A percentile compares a stretch with the other conserved stretches of the same genome.
Conservation (phyloP, 1,139 yeast species). For the Pichia sp. region DNA sequence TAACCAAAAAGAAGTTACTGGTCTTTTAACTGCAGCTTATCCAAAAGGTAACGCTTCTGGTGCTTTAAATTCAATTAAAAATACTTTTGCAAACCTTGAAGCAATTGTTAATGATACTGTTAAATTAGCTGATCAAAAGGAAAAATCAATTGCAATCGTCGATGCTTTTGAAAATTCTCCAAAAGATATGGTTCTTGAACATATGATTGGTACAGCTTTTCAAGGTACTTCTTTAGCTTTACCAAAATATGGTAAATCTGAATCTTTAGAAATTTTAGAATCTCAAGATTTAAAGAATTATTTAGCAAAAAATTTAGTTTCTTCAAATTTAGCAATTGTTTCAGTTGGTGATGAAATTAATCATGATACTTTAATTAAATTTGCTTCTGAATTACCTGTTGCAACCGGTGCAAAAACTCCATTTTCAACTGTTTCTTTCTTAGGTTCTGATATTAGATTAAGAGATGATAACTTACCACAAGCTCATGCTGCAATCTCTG, state of each 20-base stretch:
- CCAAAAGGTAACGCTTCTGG: conserved; percentile 27
- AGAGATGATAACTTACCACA: conserved; percentile 83
- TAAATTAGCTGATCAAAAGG: conserved; percentile 25
- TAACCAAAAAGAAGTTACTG: conserved; percentile 31
- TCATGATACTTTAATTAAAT: conserved; percentile 62
- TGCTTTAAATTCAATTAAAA: conserved; percentile 25
- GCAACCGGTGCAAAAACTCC: conserved; percentile 53
- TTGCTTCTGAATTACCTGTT: conserved; percentile 47
- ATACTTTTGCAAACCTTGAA: conserved; percentile 19
- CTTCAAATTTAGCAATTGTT: conserved; percentile 62
- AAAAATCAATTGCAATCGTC: conserved; percentile 33
- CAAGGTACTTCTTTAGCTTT: conserved; percentile 75
- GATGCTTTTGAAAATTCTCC: conserved; percentile 43
- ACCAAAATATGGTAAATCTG: conserved; percentile 69
- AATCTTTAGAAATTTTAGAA: conserved; percentile 53
- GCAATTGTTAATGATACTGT: conserved; percentile 23
- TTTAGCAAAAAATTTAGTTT: conserved; percentile 49
- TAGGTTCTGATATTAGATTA: conserved; percentile 80
- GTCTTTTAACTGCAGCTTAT: conserved; percentile 27
- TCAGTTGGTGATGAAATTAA: conserved; percentile 61
- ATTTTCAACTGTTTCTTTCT: conserved; percentile 51
- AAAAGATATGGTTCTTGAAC: conserved; percentile 53
- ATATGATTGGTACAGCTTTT: conserved; percentile 74
- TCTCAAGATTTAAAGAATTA: conserved; percentile 52
- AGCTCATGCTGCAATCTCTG: conserved; percentile 73